Evolutionary conservation across 306 rosid species (phyloP), one percentile per base, ranked within the genome.

Genomic region (Dalbergia oliveri): DNA sequence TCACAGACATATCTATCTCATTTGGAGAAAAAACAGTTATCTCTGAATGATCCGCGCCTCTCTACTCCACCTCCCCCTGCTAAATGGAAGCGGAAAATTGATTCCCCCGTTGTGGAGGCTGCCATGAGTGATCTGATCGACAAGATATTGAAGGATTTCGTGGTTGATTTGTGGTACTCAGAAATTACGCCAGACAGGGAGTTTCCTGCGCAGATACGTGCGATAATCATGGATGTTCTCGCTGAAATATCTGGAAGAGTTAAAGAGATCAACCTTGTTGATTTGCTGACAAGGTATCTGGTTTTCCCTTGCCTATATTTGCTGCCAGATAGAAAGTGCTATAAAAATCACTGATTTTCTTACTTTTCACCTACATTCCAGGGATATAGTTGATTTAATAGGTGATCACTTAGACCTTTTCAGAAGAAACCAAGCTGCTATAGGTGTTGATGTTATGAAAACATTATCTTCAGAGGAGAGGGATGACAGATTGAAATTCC

Each of bases 401-500:
- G 97, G 98, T 37, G 90, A 90, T 69, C 98, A 96, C 88, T 59
- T 96, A 50, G 99, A 93, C 76, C 91, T 93, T 86, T 96, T 96
- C 78, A 90, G 99, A 93, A 90, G 93, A 90, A 93, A 90, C 83
- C 98, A 96, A 84, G 94, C 98, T 66, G 87, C 87, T 74, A 91
- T 96, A 79, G 98, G 98, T 61, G 90, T 87, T 26, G 94, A 93
- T 79, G 97, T 93, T 54, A 96, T 96, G 99, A 87, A 88, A 85
- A 91, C 89, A 9, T 86, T 96, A 67, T 96, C 99, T 74, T 93
- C 99, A 5, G 97, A 93, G 77, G 97, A 96, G 90, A 91, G 98
- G 82, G 98, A 96, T 73, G 97, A 93, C 57, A 93, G 98, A 84
- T 81, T 96, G 81, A 96, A 96, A 84, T 89, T 88, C 73, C 94